These are phyloP conservation scores for Lactifluus piperatus DNA, from an alignment of 768 basidiomycete genomes.

Conservation along the genomic window DNA sequence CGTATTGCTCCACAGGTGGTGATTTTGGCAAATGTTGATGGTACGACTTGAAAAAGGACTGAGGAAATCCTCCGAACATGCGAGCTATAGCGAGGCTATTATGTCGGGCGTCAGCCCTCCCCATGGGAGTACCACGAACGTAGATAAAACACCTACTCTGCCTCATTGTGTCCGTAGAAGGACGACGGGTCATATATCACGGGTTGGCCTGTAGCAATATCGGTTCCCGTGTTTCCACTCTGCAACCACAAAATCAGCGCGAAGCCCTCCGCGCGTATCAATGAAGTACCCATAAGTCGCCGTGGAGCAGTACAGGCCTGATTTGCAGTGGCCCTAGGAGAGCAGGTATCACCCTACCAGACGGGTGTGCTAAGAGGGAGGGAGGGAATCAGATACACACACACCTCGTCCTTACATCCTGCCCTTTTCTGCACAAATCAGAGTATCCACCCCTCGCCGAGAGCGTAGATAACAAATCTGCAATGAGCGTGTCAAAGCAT, in stretches of 20 bases:
- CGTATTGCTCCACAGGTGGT: slow-evolving; percentile 56
- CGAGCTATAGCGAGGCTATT: slow-evolving; percentile 64
- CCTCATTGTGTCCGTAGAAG: slow-evolving; percentile 74
- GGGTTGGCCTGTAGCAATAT: slow-evolving; percentile 44
- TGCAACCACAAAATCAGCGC: slow-evolving; percentile 24
- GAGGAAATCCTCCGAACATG: slow-evolving; percentile 70
- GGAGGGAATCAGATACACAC: not conserved
- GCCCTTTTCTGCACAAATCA: slow-evolving; percentile 43
- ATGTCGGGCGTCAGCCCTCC: not conserved
- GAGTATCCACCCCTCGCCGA: slow-evolving; percentile 33
- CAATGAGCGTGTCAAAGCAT: slow-evolving; percentile 56
- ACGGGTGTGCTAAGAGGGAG: not conserved
- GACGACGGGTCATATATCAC: slow-evolving; percentile 74
- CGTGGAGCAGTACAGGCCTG: slow-evolving; percentile 64
- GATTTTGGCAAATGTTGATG: slow-evolving; percentile 54
- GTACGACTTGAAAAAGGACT: slow-evolving; percentile 55
- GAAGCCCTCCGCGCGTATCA: not conserved
- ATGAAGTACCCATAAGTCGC: slow-evolving; percentile 65
- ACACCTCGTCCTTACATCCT: slow-evolving; percentile 40
- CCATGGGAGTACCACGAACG: not conserved
- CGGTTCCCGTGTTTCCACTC: slow-evolving; percentile 69
- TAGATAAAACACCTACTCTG: slow-evolving; percentile 45
- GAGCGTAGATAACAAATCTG: slow-evolving; percentile 45
- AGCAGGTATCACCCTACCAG: slow-evolving; percentile 61
- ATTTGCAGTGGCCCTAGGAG: slow-evolving; percentile 50